Base-by-base conservation (phyloP, 441 rosid genomes). In the Gossypium schwendimanii region DNA sequence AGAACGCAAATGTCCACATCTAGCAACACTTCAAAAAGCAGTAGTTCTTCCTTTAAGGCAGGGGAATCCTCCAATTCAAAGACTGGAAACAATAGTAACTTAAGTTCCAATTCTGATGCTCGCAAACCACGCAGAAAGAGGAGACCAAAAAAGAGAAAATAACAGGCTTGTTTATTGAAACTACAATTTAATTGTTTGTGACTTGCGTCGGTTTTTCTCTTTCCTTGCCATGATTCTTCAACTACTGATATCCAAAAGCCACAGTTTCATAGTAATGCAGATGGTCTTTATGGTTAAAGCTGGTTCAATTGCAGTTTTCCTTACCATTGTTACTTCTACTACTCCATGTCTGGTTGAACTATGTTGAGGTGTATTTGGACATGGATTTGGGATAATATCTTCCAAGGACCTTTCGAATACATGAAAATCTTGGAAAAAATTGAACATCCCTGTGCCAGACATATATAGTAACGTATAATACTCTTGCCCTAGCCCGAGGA, bases 51-150 rank as follows among this genome's bases (percentile, higher is more conserved):
- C 53, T 78, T 80, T 65, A 83, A 75, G 36, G 78, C 80, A 8
- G 81, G 86, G 71, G 78, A 76, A 15, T 84, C 92, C 55, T 85
- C 94, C 69, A 84, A 78, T 76, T 78, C 87, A 18, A 83, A 85
- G 80, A 86, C 88, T 47, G 93, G 96, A 72, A 90, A 87, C 21
- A 84, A 93, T 77, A 94, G 98, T 80, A 95, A 90, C 73, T 78
- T 95, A 76, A 95, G 99, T 81, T 95, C 97, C 50, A 91, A 89
- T 75, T 93, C 98, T 24, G 98, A 95, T 84, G 95, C 98, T 44
- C 89, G 82, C 74, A 95, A 93, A 84, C 97, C 96, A 28, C 84
- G 88, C 69, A 85, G 98, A 76, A 95, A 95, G 88, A 88, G 98
- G 82, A 86, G 97, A 66, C 94, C 96, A 36, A 95, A 93, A 85